A percentile compares a stretch with the other conserved stretches of the same genome.
Evolutionary conservation across 192 early-diverging fungal genomes (phyloP).

Genomic region (Coemansia sp.): DNA sequence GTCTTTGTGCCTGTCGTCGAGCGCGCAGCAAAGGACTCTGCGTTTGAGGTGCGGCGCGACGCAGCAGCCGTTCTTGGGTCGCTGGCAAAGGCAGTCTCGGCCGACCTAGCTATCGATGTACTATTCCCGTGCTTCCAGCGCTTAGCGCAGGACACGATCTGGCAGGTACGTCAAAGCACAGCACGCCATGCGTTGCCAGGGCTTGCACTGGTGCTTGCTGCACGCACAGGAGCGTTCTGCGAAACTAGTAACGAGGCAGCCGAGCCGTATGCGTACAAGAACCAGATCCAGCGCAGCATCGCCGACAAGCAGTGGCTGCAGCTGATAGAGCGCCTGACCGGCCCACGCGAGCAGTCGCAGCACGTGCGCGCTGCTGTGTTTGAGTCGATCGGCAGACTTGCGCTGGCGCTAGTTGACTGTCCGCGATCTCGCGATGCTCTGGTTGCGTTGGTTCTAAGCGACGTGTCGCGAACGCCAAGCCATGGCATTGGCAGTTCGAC

Average conservation of each 20-base stretch:
- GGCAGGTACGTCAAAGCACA: slow-evolving; percentile 55
- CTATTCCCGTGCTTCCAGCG: slow-evolving; percentile 44
- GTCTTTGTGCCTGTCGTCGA: slow-evolving; percentile 57
- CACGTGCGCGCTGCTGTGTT: slow-evolving; percentile 54
- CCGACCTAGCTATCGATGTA: slow-evolving; percentile 44
- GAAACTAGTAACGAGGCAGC: neutral
- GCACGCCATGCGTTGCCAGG: slow-evolving; percentile 51
- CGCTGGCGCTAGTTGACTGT: slow-evolving; percentile 48
- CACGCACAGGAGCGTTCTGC: slow-evolving; percentile 2
- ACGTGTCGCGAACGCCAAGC: slow-evolving; percentile 31
- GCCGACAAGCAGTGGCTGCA: slow-evolving; percentile 50
- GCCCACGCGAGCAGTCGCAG: slow-evolving; percentile 52
- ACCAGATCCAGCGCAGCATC: slow-evolving; percentile 35
- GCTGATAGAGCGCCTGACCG: slow-evolving; percentile 41
- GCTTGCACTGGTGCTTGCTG: slow-evolving; percentile 45
- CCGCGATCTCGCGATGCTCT: slow-evolving; percentile 42
- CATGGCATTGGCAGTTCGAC: slow-evolving; percentile 16
- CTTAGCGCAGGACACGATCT: slow-evolving; percentile 44
- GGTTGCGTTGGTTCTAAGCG: slow-evolving; percentile 27
- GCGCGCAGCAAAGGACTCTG: slow-evolving; percentile 32
- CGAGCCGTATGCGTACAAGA: slow-evolving; percentile 17
- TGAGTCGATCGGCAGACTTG: slow-evolving; percentile 43
- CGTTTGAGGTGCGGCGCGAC: slow-evolving; percentile 55
- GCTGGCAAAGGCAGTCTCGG: slow-evolving; percentile 48
- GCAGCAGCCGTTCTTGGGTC: slow-evolving; percentile 50